Evolutionary conservation across 2,329 filamentous ascomycete species (phyloP).

Genomic region (Pestalotiopsis sp.): DNA sequence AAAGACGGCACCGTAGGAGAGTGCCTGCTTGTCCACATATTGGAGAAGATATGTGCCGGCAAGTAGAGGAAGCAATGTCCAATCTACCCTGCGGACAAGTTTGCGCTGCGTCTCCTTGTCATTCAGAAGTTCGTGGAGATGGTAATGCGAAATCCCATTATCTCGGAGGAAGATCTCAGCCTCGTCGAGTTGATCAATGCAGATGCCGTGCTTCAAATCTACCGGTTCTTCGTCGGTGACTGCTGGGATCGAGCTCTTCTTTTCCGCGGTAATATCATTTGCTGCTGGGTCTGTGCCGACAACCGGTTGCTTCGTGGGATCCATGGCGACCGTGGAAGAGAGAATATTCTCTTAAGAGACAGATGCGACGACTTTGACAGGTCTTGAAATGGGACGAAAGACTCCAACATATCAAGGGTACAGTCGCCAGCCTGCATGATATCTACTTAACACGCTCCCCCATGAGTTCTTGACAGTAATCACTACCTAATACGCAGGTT

Average conservation of each 20-base stretch:
- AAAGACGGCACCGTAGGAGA: constrained; percentile 56
- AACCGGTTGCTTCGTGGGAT: neutral
- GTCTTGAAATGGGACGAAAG: neutral
- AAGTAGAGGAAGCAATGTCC: constrained; percentile 50
- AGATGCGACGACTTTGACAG: neutral
- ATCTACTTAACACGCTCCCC: neutral
- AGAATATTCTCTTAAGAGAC: neutral
- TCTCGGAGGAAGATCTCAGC: constrained; percentile 49
- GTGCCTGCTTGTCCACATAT: constrained; percentile 56
- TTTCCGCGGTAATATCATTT: constrained; percentile 9
- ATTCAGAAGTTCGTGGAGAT: constrained; percentile 43
- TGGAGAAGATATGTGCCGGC: constrained; percentile 51
- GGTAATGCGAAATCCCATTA: constrained; percentile 41
- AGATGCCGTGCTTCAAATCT: neutral
- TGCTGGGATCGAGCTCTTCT: constrained; percentile 3
- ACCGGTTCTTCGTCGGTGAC: neutral
- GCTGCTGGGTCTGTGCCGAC: neutral
- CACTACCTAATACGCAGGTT: neutral
- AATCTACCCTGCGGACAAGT: constrained; percentile 47
- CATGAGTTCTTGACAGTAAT: neutral
- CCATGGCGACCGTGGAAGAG: neutral
- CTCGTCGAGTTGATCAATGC: constrained; percentile 41
- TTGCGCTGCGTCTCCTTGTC: constrained; percentile 34
- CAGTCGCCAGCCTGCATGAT: neutral
- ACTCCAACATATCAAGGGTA: neutral